phyloP scores from a whole-genome alignment of 257 asterid species.

The Mitragyna speciosa region DNA sequence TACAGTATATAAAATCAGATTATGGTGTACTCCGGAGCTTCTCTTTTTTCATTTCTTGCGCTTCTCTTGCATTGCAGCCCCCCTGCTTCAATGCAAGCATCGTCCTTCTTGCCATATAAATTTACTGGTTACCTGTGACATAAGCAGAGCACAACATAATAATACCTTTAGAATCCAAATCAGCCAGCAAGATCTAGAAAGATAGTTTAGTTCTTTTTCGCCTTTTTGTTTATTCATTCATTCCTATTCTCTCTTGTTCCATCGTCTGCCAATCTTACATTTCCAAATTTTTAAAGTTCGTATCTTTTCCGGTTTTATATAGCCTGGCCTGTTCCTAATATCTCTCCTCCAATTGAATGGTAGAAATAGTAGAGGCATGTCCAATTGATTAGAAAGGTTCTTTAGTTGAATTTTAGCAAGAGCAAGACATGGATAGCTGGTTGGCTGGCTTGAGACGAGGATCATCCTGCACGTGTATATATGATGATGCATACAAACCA shows the following conservation, averaged over 20 bases:
- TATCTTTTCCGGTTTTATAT: conserved; percentile 23
- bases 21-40: conserved; percentile 14
- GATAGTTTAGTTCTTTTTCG: conserved; percentile 44
- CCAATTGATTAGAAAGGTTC: conserved; percentile 30
- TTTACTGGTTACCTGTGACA: conserved; percentile 39
- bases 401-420: conserved; percentile 30
- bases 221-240: conserved; percentile 61
- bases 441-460: conserved; percentile 42
- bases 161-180: conserved; percentile 50
- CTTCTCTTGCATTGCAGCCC: conserved; percentile 25
- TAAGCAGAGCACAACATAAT: conserved; percentile 43
- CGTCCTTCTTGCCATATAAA: conserved; percentile 25
- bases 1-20: conserved; percentile 47
- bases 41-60: conserved; percentile 18
- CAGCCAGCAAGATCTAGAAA: conserved; percentile 42
- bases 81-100: conserved; percentile 18
- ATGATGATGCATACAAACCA: conserved; percentile 46
- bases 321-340: conserved; percentile 26
- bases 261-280: conserved; percentile 12
- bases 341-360: conserved; percentile 25
- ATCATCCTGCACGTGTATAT: conserved; percentile 42
- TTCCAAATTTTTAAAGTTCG: conserved; percentile 15
- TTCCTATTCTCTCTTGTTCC: conserved; percentile 40
- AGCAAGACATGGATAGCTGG: conserved; percentile 27
- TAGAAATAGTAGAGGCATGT: conserved; percentile 40